Evolutionary conservation across 2,329 filamentous ascomycete species (phyloP).

Genomic region (Neopestalotiopsis clavispora): DNA sequence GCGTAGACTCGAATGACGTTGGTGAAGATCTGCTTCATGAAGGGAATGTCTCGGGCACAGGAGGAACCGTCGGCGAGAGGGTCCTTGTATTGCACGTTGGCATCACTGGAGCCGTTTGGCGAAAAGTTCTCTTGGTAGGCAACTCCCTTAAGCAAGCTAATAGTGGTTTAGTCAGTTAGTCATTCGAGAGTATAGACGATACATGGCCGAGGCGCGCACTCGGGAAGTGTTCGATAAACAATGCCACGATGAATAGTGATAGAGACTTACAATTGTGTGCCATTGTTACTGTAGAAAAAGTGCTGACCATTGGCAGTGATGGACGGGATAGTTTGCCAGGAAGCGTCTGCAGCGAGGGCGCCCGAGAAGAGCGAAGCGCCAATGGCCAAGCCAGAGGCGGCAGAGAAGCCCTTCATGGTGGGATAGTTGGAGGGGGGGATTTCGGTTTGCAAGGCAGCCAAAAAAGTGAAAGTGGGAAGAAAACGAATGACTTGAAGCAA

Average conservation of each 20-base stretch:
- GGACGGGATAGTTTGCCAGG: slow-evolving; percentile 34
- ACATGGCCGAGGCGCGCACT: not conserved
- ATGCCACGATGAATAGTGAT: not conserved
- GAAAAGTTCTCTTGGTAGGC: slow-evolving; percentile 88
- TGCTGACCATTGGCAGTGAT: slow-evolving; percentile 38
- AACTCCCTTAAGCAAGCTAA: slow-evolving; percentile 81
- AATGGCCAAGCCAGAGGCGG: slow-evolving; percentile 27
- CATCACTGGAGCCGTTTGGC: slow-evolving; percentile 50
- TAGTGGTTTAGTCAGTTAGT: slow-evolving; percentile 24
- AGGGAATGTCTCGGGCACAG: slow-evolving; percentile 87
- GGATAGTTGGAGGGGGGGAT: not conserved
- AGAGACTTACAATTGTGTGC: slow-evolving; percentile 68
- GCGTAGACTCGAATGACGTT: slow-evolving; percentile 97
- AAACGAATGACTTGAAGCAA: slow-evolving; percentile 15
- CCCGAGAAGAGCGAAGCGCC: slow-evolving; percentile 31
- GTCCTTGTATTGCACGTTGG: slow-evolving; percentile 70
- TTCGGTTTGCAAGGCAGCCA: too few relatives aligned
- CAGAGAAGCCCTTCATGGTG: slow-evolving; percentile 33
- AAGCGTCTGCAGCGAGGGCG: slow-evolving; percentile 29
- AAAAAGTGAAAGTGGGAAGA: slow-evolving; percentile 8
- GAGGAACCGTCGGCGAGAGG: slow-evolving; percentile 74
- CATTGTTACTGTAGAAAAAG: slow-evolving; percentile 55
- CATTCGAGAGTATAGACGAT: too few relatives aligned
- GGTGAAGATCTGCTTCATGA: slow-evolving; percentile 78
- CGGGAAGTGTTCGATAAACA: slow-evolving; percentile 7